These are phyloP conservation scores for Andrographis paniculata DNA, from an alignment of 305 asterid genomes.

Conservation along the genomic window DNA sequence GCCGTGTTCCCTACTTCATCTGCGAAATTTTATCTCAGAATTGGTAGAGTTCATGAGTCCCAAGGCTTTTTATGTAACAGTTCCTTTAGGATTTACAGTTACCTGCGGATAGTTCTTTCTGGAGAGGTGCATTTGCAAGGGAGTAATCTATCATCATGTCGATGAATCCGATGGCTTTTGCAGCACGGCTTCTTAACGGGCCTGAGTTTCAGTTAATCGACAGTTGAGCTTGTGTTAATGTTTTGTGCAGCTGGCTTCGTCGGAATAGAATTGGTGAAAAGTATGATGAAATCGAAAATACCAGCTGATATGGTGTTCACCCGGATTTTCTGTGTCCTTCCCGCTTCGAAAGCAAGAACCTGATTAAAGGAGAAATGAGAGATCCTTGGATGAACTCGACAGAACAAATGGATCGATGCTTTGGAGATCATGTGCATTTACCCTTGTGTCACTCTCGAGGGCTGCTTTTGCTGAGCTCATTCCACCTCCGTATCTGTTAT, in stretches of 20 bases:
- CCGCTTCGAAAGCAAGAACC: conserved; percentile 91
- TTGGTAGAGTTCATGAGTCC: neutral
- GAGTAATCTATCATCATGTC: conserved; percentile 92
- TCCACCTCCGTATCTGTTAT: conserved; percentile 75
- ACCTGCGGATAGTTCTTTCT: conserved; percentile 81
- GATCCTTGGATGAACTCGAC: neutral
- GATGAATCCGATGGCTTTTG: conserved; percentile 84
- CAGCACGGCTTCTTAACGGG: conserved; percentile 83
- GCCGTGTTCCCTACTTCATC: conserved; percentile 91
- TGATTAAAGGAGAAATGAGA: conserved; percentile 21
- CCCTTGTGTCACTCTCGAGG: conserved; percentile 81
- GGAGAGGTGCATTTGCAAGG: conserved; percentile 63
- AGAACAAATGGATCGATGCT: conserved; percentile 6
- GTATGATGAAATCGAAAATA: conserved; percentile 18
- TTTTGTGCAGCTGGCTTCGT: too few relatives aligned
- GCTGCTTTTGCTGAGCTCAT: conserved; percentile 96
- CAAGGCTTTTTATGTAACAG: neutral
- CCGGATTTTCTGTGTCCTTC: conserved; percentile 76
- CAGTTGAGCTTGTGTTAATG: too few relatives aligned
- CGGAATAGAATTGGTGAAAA: conserved; percentile 7
- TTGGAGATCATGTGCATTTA: conserved; percentile 18
- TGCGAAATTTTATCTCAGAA: conserved; percentile 23
- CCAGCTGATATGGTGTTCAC: conserved; percentile 93
- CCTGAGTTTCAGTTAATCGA: too few relatives aligned
- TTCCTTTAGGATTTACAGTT: conserved; percentile 20